Evolutionary conservation across 2,329 filamentous ascomycete genomes (phyloP), one percentile per base, ranked within the genome.

Genomic region (Leptographium procerum): DNA sequence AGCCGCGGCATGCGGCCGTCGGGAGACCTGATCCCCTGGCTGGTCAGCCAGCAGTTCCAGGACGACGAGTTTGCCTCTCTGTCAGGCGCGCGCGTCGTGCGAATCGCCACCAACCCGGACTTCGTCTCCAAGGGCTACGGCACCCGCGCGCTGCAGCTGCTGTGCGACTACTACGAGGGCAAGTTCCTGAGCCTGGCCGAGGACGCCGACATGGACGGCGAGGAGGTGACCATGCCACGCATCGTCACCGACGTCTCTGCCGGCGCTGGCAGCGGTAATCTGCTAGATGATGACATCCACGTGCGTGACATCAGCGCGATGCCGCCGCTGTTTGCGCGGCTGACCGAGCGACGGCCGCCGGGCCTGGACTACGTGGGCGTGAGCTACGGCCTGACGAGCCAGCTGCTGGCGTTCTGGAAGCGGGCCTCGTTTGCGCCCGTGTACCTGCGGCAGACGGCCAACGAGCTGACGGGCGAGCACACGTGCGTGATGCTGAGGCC

Each of bases 331-430:
- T 97, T 99, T 67, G 83, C 91, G 13, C 92, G 91, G 66, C 78
- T 99, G 33, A 84, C 87, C 0, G 91, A 99, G 72, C 84, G 89
- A 63, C 85, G 84, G 59, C 87, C 94, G 0, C 86, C 89, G 51
- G 75, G 76, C 7, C 83, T 99, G 8, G 94, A 99, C 72, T 99
- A 97, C 68, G 73, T 99, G 19, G 94, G 95, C 68, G 95, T 99
- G 55, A 95, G 89, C 67, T 99, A 95, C 69, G 95, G 94, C 57
- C 77, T 99, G 59, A 99, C 94, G 0, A 79, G 85, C 45, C 80
- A 83, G 16, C 83, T 99, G 16, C 94, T 96, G 75, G 95, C 89
- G 68, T 99, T 99, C 78, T 99, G 94, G 94, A 96, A 96, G 73
- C 87, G 88, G 40, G 83, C 87, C 19, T 78, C 79, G 1, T 99